Evolutionary conservation across 2,329 filamentous ascomycete genomes (phyloP), one percentile per base, ranked within the genome.

Genomic region (Penicillium sp.): DNA sequence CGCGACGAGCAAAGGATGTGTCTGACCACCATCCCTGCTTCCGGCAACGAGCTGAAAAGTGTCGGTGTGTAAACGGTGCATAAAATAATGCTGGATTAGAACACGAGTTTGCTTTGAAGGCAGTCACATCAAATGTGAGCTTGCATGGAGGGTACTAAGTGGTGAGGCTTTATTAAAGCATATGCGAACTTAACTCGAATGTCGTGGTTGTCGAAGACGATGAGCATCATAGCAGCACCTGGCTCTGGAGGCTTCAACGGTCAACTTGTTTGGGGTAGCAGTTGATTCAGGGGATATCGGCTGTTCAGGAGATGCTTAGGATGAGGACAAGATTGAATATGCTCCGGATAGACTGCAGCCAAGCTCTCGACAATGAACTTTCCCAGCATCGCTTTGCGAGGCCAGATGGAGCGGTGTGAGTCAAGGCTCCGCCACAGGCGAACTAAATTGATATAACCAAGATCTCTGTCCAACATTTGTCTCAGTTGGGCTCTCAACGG

Each of bases 251-350:
- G 0, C 7, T 31, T 9, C 31, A 31, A 9, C 6, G 24, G 9
- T 10, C 31, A 10, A 31, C 2, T 1, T 31, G 6, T 31, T 10
- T 31, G 31, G 31, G 31, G 9, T 10, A 31, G 6, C 9, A 31
- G 7, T 9, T 31, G 27, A 46, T 9, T 33, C 24, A 7, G 4
- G 13, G 10, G 24, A 27, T 13, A 10, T 7, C 13, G 9, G 41
- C 43, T n/a, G 19, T 39, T 9, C 14, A 39, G n/a, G n/a, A 22
- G 19, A 19, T 47, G 33, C 3, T 18, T 13, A 22, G 33, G 19
- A 47, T 41, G 50, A 54, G 49, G 43, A 43, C 36, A 36, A 49
- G 49, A 58, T 44, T 14, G 36, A 40, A 54, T 58, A 54, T 49
- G 43, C 36, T n/a, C 53, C 22, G 53, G 40, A 27, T 50, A 43